Base-by-base conservation (phyloP, 108 stramenopile species). In the Mediolabrus comicus region DNA sequence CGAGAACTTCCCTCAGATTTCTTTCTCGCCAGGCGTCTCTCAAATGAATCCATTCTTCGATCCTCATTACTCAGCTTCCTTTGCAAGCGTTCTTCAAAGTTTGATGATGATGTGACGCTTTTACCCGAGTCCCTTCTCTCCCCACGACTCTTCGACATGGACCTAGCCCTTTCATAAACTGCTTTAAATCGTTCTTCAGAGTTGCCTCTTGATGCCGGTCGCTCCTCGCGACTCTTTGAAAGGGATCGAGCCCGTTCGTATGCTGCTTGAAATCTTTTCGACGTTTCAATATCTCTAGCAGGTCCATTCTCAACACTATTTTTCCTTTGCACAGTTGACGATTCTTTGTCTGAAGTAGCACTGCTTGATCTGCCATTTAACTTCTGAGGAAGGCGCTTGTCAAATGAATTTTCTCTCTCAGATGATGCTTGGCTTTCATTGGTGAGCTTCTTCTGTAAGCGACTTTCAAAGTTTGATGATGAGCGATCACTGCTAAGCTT, bases 391-490 rank as follows among this genome's bases (percentile, higher is more conserved):
- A 57, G 29, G 9, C 56, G 56, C 29, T 32, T 26, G 3, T 55
- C 54, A 13, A 55, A 55, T 28, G 27, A 28, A 17, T 17, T n/a
- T 22, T 3, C 25, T 55, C 3, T 55, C 54, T 3, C 30, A 31
- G 54, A 3, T 57, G 56, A 16, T 57, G 29, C 17, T 14, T 7
- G 43, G 2, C 22, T 46, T 19, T 22, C 43, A 19, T 31, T 22
- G 22, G 25, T 57, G 22, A 57, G 54, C 54, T 55, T 55, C 54
- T 26, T 17, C 11, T 57, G 29, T 16, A 57, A 34, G 56, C 56
- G 56, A 22, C 29, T 26, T 17, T 31, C 56, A 57, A 31, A 30
- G 8, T 6, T 57, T 34, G 3, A 0, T 3, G n/a, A 29, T 9
- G 54, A 28, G 30, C 24, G 27, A 32, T 32, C 31, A 28, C 54